Conservation (phyloP, 164 flowering plant genomes). For the Akebia trifoliata region DNA sequence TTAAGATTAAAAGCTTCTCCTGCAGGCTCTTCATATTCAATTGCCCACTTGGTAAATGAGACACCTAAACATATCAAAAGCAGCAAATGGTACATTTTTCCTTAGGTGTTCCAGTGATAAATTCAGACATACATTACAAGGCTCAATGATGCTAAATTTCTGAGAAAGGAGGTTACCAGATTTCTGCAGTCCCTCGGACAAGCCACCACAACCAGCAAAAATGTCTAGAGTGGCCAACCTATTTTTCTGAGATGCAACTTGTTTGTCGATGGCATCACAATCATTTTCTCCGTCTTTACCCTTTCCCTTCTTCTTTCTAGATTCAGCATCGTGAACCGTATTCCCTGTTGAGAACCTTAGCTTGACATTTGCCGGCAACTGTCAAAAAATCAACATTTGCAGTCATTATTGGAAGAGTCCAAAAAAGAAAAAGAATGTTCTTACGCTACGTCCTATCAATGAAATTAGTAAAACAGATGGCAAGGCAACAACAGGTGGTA, state of each 20-base stretch:
- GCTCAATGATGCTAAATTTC: not conserved
- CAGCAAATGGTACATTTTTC: constrained; percentile 1
- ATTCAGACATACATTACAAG: not conserved
- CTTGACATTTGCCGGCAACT: constrained; percentile 63
- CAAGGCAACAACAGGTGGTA: too few species aligned
- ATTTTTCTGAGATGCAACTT: constrained; percentile 22
- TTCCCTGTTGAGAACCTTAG: constrained; percentile 33
- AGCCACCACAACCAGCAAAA: constrained; percentile 99
- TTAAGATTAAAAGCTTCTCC: constrained; percentile 84
- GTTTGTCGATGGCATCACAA: constrained; percentile 12
- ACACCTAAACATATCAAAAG: constrained; percentile 47
- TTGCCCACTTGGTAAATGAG: constrained; percentile 86
- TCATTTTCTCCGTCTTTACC: constrained; percentile 54
- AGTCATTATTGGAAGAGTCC: too few species aligned
- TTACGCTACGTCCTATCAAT: too few species aligned
- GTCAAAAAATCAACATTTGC: constrained; percentile 22
- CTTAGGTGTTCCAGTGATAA: not conserved
- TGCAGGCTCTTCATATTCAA: constrained; percentile 93
- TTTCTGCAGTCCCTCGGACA: constrained; percentile 79
- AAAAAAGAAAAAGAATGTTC: too few species aligned
- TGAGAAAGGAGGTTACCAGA: constrained; percentile 45
- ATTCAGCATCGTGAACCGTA: constrained; percentile 29
- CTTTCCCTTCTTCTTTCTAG: constrained; percentile 79
- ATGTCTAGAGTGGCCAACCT: constrained; percentile 81
- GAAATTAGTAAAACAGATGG: too few species aligned